These are phyloP conservation scores for Sesbania bispinosa DNA, from an alignment of 306 rosid species.

Conservation along the genomic window DNA sequence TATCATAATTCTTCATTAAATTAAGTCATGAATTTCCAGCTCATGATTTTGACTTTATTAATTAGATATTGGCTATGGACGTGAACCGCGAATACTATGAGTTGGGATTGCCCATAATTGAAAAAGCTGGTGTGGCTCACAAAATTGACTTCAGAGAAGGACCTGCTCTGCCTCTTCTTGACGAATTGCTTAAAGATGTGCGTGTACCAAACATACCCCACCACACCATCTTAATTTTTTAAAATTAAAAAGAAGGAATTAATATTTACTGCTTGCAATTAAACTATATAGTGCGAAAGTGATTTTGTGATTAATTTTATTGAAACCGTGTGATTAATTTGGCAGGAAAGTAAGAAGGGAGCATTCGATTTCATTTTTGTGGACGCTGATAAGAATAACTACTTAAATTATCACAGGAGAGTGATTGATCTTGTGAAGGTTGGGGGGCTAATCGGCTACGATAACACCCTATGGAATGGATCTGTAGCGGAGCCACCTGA, in stretches of 20 bases:
- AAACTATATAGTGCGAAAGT: neutral
- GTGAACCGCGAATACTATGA: constrained; percentile 74
- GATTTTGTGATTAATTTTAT: neutral
- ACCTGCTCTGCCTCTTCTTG: constrained; percentile 82
- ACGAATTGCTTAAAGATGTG: constrained; percentile 60
- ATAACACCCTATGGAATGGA: constrained; percentile 86
- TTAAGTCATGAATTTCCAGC: neutral
- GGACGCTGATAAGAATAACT: constrained; percentile 87
- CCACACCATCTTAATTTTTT: too few relatives aligned
- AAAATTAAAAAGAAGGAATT: too few relatives aligned
- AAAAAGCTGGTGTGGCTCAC: constrained; percentile 77
- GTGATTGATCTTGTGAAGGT: constrained; percentile 68
- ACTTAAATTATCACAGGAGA: constrained; percentile 81
- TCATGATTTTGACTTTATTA: neutral
- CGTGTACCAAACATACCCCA: neutral
- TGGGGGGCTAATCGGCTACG: constrained; percentile 84
- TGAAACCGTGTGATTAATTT: neutral
- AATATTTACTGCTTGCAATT: neutral
- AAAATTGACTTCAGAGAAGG: constrained; percentile 90
- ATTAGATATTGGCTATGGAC: constrained; percentile 87
- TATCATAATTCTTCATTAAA: too few relatives aligned
- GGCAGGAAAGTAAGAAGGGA: constrained; percentile 63
- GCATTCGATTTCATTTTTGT: constrained; percentile 67
- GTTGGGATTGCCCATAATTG: constrained; percentile 64
- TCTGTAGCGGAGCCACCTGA: constrained; percentile 72